Base-by-base conservation (phyloP, 345 rosid genomes). In the Microcos paniculata region DNA sequence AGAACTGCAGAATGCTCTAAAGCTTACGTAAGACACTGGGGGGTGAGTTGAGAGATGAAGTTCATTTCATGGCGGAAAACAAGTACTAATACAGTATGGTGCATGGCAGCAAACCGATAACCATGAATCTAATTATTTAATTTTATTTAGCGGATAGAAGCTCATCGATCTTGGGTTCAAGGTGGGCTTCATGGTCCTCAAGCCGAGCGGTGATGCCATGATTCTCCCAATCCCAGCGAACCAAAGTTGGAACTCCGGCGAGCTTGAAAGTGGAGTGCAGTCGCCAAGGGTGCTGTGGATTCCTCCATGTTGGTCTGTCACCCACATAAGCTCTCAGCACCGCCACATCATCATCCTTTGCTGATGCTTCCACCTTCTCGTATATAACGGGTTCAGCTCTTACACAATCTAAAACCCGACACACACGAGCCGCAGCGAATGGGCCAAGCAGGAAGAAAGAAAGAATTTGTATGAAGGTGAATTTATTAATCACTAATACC, bases 331-430 rank as follows among this genome's bases (percentile, higher is more conserved):
- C 97, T 15, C 86, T 84, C 76, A 92, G 85, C 38, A 95, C 91
- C 0, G 78, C 83, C 43, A 95, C 81, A 23, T 88, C 85, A 62
- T 86, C 93, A 35, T 35, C 40, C 40, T 3, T 35, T 0, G 90
- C 1, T 6, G 83, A 83, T 73, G 87, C 90, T 79, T 90, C 96
- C 55, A 95, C 87, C 30, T 85, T 90, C 77, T 90, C 88, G 86
- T 85, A 78, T 46, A 92, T 92, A 71, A 89, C 91, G 23, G 99
- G 99, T 74, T 94, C 97, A 71, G 99, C 97, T 85, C 98, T 87
- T 78, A 94, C 96, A 74, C 98, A 92, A 19, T 92, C 98, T 94
- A 80, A 71, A 31, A n/a, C n/a, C n/a, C n/a, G n/a, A n/a, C n/a
- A n/a, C n/a, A n/a, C n/a, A n/a, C n/a, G n/a, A 28, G 10, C 74